Evolutionary conservation across 2,329 filamentous ascomycete species (phyloP).

Genomic region (Sporothrix phasma): DNA sequence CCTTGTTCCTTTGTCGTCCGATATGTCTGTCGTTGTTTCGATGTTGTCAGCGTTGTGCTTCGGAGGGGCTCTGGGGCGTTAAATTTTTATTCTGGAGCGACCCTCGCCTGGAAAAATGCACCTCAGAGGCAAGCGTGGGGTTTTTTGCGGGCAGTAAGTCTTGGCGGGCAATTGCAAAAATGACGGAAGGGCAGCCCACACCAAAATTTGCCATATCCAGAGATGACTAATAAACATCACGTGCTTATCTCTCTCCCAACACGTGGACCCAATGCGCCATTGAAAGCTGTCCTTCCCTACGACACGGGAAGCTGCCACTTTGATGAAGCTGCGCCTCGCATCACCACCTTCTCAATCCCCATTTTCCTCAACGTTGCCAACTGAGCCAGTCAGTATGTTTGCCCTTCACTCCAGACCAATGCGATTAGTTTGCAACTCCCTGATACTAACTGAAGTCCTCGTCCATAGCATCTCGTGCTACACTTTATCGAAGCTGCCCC

Average conservation of each 20-base stretch:
- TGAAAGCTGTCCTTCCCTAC: slow-evolving; percentile 13
- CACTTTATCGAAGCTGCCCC: not conserved
- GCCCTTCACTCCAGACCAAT: not conserved
- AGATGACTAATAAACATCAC: slow-evolving; percentile 7
- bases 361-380: not conserved
- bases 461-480: not conserved
- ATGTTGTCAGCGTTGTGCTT: not conserved
- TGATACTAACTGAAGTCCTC: not conserved
- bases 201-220: not conserved
- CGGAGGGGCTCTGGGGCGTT: not conserved
- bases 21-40: not conserved
- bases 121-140: slow-evolving; percentile 8
- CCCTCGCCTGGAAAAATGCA: slow-evolving; percentile 1
- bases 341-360: not conserved
- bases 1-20: not conserved
- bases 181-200: slow-evolving; percentile 4
- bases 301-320: not conserved
- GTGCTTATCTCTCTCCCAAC: not conserved
- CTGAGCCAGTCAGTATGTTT: not conserved
- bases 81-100: slow-evolving; percentile 7
- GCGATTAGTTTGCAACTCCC: not conserved
- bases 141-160: slow-evolving; percentile 7
- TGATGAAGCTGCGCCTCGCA: slow-evolving; percentile 6
- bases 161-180: slow-evolving; percentile 10
- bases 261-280: not conserved